Percentiles rank a stretch among this genome's conserved stretches.
These are phyloP conservation scores for Plantago elongata DNA, from an alignment of 257 asterid genomes.

Conservation along the genomic window DNA sequence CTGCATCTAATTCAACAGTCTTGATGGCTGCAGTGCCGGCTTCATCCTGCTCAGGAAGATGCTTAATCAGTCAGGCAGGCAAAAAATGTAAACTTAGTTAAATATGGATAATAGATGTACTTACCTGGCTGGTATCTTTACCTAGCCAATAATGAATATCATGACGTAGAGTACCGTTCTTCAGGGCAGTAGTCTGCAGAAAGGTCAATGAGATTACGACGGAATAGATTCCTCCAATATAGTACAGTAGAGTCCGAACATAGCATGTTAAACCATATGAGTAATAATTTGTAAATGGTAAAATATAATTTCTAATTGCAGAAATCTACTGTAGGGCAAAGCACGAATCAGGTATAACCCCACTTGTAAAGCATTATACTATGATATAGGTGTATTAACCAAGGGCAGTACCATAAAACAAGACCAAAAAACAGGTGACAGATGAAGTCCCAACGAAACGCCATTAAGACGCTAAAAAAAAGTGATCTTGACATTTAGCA, in stretches of 20 bases:
- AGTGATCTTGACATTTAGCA: background rate
- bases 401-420: no score
- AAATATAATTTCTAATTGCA: background rate
- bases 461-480: background rate
- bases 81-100: background rate
- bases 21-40: conserved; percentile 64
- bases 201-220: conserved; percentile 20
- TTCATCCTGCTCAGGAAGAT: conserved; percentile 40
- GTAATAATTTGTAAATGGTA: no score
- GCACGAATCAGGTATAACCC: background rate
- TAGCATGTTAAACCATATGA: no score
- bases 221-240: background rate
- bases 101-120: conserved; percentile 16
- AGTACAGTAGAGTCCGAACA: no score
- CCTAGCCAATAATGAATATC: conserved; percentile 87
- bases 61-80: conserved; percentile 9
- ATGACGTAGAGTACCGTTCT: conserved; percentile 50
- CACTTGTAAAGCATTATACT: background rate
- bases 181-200: conserved; percentile 54
- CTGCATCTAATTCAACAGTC: conserved; percentile 77
- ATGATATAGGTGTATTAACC: background rate
- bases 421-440: background rate
- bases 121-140: conserved; percentile 60
- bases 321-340: background rate
- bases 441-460: background rate